These are phyloP conservation scores for Prunus mongolica DNA, from an alignment of 306 rosid genomes.

Conservation along the genomic window DNA sequence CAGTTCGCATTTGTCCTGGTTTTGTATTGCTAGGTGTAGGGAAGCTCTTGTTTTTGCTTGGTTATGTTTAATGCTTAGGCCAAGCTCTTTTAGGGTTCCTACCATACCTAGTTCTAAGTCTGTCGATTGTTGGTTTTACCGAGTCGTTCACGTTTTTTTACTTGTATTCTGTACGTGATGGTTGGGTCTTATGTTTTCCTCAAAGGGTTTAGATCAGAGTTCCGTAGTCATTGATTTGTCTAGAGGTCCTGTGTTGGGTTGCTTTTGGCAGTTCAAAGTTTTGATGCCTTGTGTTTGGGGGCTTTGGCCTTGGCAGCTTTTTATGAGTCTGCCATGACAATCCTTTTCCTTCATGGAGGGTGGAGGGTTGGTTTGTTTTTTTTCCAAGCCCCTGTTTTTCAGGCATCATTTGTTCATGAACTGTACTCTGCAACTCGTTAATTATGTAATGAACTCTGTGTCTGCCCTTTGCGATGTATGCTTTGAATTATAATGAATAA, in stretches of 20 bases:
- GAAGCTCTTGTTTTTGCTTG: slow-evolving; percentile 49
- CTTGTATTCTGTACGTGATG: slow-evolving; percentile 38
- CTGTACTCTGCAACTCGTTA: slow-evolving; percentile 38
- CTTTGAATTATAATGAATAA: slow-evolving; percentile 39
- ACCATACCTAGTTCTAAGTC: slow-evolving; percentile 32
- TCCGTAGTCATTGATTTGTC: slow-evolving; percentile 9
- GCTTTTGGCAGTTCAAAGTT: slow-evolving; percentile 46
- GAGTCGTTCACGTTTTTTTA: slow-evolving; percentile 36
- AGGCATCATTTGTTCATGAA: slow-evolving; percentile 46
- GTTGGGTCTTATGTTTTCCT: slow-evolving; percentile 52
- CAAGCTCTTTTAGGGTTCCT: slow-evolving; percentile 8
- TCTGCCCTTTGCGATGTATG: slow-evolving; percentile 54
- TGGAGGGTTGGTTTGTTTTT: slow-evolving; percentile 59
- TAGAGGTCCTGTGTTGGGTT: slow-evolving; percentile 26
- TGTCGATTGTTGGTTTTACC: slow-evolving; percentile 43
- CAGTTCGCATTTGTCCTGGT: slow-evolving; percentile 11
- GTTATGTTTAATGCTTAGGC: slow-evolving; percentile 36
- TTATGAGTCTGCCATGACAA: slow-evolving; percentile 62
- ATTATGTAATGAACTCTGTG: slow-evolving; percentile 23
- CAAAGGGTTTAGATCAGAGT: slow-evolving; percentile 46
- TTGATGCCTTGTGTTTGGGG: slow-evolving; percentile 57
- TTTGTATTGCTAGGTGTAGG: slow-evolving; percentile 43
- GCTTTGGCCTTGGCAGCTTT: slow-evolving; percentile 76
- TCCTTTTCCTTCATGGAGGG: slow-evolving; percentile 32
- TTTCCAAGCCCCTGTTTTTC: slow-evolving; percentile 51